Percentiles rank a stretch among this genome's conserved stretches.
phyloP scores from a whole-genome alignment of 73 alveolate genomes.

The Paramecium tetraurelia region DNA sequence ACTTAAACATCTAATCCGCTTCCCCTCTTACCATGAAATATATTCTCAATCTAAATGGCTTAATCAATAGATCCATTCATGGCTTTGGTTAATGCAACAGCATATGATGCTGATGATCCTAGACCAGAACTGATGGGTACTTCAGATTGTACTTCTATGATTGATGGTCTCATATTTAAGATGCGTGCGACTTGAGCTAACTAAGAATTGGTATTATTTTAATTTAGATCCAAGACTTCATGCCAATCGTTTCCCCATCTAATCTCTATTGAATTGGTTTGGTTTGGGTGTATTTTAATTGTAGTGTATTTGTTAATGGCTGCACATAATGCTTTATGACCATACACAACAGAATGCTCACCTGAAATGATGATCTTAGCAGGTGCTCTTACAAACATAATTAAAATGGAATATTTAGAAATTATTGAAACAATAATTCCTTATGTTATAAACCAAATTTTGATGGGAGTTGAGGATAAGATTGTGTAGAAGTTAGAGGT shows the following conservation, averaged over 20 bases:
- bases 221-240: neutral
- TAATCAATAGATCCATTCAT: neutral
- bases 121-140: neutral
- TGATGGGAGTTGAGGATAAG: neutral
- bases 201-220: neutral
- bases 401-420: constrained; percentile 16
- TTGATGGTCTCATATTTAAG: neutral
- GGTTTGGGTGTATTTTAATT: neutral
- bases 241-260: neutral
- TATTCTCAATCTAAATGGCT: neutral
- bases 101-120: constrained; percentile 41
- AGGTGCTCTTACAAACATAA: constrained; percentile 21
- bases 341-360: constrained; percentile 29
- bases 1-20: constrained; percentile 3
- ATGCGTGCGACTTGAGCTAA: neutral
- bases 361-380: constrained; percentile 30
- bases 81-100: neutral
- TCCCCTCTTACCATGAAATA: constrained; percentile 31
- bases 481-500: neutral
- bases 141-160: neutral
- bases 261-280: neutral
- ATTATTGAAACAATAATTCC: neutral
- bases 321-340: neutral
- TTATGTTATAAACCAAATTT: neutral
- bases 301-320: neutral